phyloP scores from a whole-genome alignment of 805 yeast genomes.

The Vanderwaltozyma verrucispora region DNA sequence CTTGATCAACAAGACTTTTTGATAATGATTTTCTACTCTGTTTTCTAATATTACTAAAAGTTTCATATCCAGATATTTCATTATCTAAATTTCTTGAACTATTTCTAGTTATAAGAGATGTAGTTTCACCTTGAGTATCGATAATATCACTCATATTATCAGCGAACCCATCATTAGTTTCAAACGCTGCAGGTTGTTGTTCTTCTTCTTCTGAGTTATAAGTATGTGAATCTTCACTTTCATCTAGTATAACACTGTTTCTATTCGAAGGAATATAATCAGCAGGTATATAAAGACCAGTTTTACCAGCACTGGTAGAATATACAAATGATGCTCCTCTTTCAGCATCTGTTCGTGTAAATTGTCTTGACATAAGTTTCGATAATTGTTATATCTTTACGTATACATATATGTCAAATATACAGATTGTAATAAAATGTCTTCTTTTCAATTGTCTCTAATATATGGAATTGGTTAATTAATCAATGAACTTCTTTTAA shows the following conservation, averaged over 20 bases:
- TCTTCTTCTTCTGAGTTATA: neutral
- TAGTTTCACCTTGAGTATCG: neutral
- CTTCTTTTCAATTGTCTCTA: no score
- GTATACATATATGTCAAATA: no score
- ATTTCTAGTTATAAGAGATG: neutral
- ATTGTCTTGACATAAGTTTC: constrained; percentile 19
- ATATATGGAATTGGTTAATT: no score
- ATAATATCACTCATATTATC: neutral
- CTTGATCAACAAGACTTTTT: constrained; percentile 20
- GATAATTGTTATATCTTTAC: no score
- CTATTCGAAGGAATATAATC: constrained; percentile 16
- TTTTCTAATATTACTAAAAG: neutral
- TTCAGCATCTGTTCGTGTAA: constrained; percentile 19
- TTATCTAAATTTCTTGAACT: no score
- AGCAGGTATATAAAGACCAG: constrained; percentile 23
- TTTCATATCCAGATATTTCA: neutral
- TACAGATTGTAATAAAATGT: no score
- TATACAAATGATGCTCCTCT: constrained; percentile 26
- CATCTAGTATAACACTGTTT: neutral
- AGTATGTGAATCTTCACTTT: neutral
- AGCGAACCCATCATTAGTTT: neutral
- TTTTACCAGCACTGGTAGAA: constrained; percentile 27
- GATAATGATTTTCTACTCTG: constrained; percentile 8
- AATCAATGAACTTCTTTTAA: no score
- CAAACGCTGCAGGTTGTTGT: neutral